Evolutionary conservation across 805 yeast species (phyloP).

Genomic region (Naumovozyma dairenensis): DNA sequence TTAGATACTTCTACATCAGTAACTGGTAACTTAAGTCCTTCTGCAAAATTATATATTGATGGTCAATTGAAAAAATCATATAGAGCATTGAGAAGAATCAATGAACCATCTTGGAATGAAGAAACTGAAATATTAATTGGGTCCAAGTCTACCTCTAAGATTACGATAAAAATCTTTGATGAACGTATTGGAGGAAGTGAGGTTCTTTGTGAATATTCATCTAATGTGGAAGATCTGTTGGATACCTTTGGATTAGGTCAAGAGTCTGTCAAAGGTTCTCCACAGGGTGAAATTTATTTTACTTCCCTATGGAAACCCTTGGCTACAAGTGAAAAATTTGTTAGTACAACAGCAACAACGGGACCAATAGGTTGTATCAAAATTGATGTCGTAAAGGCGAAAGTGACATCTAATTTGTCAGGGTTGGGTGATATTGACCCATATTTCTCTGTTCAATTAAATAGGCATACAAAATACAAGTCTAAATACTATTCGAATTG

Average conservation of each 20-base stretch:
- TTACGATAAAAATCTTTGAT: slow-evolving; percentile 54
- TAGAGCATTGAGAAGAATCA: slow-evolving; percentile 54
- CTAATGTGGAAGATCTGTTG: slow-evolving; percentile 41
- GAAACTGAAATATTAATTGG: slow-evolving; percentile 51
- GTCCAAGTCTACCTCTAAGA: slow-evolving; percentile 45
- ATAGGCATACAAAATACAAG: slow-evolving; percentile 47
- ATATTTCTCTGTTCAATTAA: slow-evolving; percentile 48
- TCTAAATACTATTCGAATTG: slow-evolving; percentile 47
- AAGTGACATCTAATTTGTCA: slow-evolving; percentile 43
- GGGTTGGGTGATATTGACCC: slow-evolving; percentile 71
- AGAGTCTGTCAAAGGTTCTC: slow-evolving; percentile 42
- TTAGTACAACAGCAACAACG: slow-evolving; percentile 33
- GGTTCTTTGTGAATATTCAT: slow-evolving; percentile 40
- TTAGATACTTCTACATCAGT: slow-evolving; percentile 45
- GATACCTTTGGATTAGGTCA: slow-evolving; percentile 35
- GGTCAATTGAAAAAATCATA: slow-evolving; percentile 44
- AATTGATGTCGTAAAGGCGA: slow-evolving; percentile 46
- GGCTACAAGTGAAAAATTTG: slow-evolving; percentile 41
- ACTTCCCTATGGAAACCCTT: slow-evolving; percentile 65
- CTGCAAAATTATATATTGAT: slow-evolving; percentile 56
- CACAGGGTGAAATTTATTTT: slow-evolving; percentile 47
- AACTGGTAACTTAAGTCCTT: slow-evolving; percentile 42
- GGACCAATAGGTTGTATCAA: slow-evolving; percentile 56
- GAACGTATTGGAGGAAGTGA: slow-evolving; percentile 38
- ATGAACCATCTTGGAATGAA: slow-evolving; percentile 67